Percentiles rank a stretch among this genome's conserved stretches.
These are phyloP conservation scores for Streptanthus diversifolius DNA, from an alignment of 345 rosid species.

Conservation along the genomic window DNA sequence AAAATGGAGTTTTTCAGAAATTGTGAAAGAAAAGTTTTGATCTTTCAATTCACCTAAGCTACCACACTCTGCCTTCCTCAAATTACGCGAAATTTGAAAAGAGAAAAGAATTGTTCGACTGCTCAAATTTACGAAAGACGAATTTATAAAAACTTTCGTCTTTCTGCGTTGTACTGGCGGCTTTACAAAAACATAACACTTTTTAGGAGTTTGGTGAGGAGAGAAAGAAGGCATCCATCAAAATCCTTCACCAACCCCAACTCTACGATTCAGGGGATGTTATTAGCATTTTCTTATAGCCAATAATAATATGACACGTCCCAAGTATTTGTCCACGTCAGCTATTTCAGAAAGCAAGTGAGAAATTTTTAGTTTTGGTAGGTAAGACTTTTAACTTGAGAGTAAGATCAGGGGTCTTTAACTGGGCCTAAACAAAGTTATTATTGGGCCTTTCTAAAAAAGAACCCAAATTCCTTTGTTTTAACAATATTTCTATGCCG, in stretches of 20 bases:
- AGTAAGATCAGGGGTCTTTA: neutral
- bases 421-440: neutral
- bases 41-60: neutral
- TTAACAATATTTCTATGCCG: too few relatives aligned
- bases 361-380: neutral
- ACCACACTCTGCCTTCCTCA: neutral
- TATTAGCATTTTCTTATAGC: neutral
- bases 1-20: neutral
- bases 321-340: neutral
- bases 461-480: neutral
- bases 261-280: neutral
- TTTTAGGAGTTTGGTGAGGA: slow-evolving; percentile 24
- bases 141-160: neutral
- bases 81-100: neutral
- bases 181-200: neutral
- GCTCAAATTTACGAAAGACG: neutral
- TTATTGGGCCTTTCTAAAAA: neutral
- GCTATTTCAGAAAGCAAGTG: neutral
- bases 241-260: slow-evolving; percentile 31
- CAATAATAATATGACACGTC: neutral
- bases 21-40: neutral
- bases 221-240: slow-evolving; percentile 12
- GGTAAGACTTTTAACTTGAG: neutral
- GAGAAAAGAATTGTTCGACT: neutral
- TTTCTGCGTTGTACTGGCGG: neutral